Evolutionary conservation across 2,329 filamentous ascomycete species (phyloP).

Genomic region (Kalaharituber pfeilii): DNA sequence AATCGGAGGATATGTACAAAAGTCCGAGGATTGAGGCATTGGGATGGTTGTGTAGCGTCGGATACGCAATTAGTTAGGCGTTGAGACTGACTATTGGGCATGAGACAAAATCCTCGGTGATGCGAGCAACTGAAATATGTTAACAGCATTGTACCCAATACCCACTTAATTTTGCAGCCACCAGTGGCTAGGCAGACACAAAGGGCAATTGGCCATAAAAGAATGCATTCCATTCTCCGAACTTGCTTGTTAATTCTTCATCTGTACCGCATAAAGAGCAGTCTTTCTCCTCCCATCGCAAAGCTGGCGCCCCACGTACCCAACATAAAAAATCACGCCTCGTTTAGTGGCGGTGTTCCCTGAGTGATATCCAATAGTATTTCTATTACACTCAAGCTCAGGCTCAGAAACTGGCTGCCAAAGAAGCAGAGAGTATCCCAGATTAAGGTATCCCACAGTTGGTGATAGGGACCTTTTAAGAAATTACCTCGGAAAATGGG

Average conservation of each 20-base stretch:
- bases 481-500: background rate
- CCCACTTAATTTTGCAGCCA: background rate
- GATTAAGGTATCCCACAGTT: background rate
- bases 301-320: background rate
- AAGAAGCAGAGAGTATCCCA: background rate
- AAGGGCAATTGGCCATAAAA: constrained; percentile 1
- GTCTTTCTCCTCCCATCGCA: background rate
- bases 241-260: background rate
- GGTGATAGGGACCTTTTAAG: background rate
- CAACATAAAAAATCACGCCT: background rate
- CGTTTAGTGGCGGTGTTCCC: background rate
- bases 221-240: background rate
- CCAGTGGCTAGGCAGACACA: constrained; percentile 1
- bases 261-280: background rate
- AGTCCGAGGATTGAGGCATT: background rate
- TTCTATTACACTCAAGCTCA: background rate
- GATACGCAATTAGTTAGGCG: background rate
- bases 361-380: background rate
- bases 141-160: background rate
- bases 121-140: background rate
- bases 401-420: background rate
- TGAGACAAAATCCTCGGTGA: background rate
- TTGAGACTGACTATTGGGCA: background rate
- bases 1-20: background rate
- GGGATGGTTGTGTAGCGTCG: background rate